phyloP scores from a whole-genome alignment of 2,329 filamentous ascomycete species.

The Macrophomina phaseolina region DNA sequence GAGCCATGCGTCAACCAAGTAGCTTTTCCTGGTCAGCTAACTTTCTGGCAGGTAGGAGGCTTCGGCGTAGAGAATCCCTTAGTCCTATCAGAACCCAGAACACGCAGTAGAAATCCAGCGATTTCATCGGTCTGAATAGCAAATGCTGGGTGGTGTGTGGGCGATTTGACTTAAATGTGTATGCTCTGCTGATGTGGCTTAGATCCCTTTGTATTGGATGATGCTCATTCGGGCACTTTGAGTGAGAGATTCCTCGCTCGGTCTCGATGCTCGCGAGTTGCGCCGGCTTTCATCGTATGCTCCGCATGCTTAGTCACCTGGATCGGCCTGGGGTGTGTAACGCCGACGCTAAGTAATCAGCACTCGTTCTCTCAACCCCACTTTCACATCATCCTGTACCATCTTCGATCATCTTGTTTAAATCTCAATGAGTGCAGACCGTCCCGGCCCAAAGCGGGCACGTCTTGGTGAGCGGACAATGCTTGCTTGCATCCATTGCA shows the following conservation, averaged over 20 bases:
- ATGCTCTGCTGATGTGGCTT: no score
- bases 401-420: neutral
- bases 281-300: neutral
- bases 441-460: constrained; percentile 30
- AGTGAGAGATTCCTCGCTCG: neutral
- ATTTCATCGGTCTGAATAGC: no score
- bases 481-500: constrained; percentile 36
- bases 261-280: neutral
- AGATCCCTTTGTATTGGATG: neutral
- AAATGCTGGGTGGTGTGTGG: no score
- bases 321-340: neutral
- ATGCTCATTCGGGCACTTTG: neutral
- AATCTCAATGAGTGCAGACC: constrained; percentile 14
- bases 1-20: no score
- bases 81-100: no score
- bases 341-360: neutral
- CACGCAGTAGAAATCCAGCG: no score
- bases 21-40: no score
- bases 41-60: no score
- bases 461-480: constrained; percentile 36
- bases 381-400: neutral
- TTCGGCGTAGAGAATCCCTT: no score
- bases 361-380: neutral
- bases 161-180: no score
- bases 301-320: neutral